Base-by-base conservation (phyloP, 768 basidiomycete genomes). In the Phaeotremella skinneri region DNA sequence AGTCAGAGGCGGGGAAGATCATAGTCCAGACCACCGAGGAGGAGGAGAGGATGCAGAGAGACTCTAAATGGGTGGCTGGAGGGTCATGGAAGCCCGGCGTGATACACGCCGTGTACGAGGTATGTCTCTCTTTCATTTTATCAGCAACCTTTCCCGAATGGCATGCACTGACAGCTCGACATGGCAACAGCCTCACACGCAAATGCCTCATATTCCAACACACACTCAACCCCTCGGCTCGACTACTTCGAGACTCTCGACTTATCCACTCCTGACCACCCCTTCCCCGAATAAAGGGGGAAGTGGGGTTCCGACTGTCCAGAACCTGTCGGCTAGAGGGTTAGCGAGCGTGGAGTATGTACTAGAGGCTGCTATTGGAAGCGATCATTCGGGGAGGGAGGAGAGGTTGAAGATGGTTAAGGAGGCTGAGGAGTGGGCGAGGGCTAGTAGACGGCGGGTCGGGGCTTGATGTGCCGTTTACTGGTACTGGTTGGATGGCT, bases 281-380 rank as follows among this genome's bases (percentile, higher is more conserved):
- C 47, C 47, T 31, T 29, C 52, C 17, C 16, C 37, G 20, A 37
- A 59, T 21, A 29, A 43, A 17, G 34, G 34, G 17, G 17, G 9
- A 37, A 17, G 34, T 21, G 23, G 7, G 13, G 11, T 13, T 20
- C 43, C 43, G 7, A 20, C 39, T 21, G 23, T 62, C 20, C 55
- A 55, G 14, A 62, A 62, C 5, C 29, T 29, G 2, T 49, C 57
- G 9, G 52, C 62, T 5, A 50, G 21, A 21, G 72, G 70, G 1
- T 43, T 76, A 1, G 60, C 70, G 7, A 72, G 66, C 49, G 54
- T 76, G 17, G 75, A 76, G 52, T 72, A 70, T 54, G 71, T 70
- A 13, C 66, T 69, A 17, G 72, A 70, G 50, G 42, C 16, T 7
- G 7, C 4, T 7, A 21, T 48, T 16, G 29, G 49, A 50, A 32